Evolutionary conservation across 164 flowering plant genomes (phyloP).

Genomic region (Stephania cephalantha): DNA sequence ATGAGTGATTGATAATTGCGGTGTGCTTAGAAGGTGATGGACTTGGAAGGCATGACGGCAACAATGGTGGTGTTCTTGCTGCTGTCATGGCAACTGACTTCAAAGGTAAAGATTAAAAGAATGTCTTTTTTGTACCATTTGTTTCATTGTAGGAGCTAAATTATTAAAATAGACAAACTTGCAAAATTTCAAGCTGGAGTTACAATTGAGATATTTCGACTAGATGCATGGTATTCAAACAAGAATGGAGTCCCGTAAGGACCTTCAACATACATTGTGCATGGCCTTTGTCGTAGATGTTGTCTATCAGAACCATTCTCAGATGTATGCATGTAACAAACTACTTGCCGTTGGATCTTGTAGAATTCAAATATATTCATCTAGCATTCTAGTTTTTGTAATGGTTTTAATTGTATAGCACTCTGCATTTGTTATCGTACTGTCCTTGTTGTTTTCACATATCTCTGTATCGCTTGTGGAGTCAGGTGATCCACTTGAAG

Average conservation of each 20-base stretch:
- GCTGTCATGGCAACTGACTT: slow-evolving; percentile 80
- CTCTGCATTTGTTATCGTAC: neutral
- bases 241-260: slow-evolving; percentile 52
- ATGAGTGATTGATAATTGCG: slow-evolving; percentile 4
- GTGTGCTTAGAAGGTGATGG: slow-evolving; percentile 66
- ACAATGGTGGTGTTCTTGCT: slow-evolving; percentile 90
- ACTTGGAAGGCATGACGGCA: slow-evolving; percentile 45
- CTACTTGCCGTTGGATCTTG: neutral
- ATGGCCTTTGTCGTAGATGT: slow-evolving; percentile 88
- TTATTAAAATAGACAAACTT: slow-evolving; percentile 63
- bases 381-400: neutral
- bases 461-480: slow-evolving; percentile 78
- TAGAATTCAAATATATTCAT: neutral
- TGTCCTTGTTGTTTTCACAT: slow-evolving; percentile 28
- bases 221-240: slow-evolving; percentile 86
- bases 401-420: neutral
- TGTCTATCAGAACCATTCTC: slow-evolving; percentile 84
- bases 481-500: slow-evolving; percentile 44
- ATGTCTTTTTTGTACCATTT: neutral
- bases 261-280: slow-evolving; percentile 72
- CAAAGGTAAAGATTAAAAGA: slow-evolving; percentile 72
- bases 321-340: slow-evolving; percentile 82
- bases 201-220: no score
- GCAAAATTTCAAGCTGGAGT: slow-evolving; percentile 80
- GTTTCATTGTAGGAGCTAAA: neutral